Evolutionary conservation across 768 basidiomycete species (phyloP).

Genomic region (Phaffia tasmanica): DNA sequence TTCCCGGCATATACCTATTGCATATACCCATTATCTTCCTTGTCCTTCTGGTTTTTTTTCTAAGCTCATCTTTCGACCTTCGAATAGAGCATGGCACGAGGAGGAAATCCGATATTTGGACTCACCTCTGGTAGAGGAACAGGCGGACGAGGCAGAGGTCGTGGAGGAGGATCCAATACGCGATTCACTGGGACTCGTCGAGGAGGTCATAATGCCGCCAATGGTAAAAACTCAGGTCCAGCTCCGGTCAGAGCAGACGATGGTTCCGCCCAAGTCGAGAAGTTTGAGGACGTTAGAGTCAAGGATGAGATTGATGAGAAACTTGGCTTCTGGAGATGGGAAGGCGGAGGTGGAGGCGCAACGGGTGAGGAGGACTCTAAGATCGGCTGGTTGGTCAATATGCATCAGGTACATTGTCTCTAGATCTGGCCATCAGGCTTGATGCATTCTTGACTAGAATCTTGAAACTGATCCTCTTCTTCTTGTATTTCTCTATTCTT

Average conservation of each 20-base stretch:
- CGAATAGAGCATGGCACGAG: neutral
- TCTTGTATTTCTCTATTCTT: neutral
- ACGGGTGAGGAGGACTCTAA: constrained; percentile 37
- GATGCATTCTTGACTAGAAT: neutral
- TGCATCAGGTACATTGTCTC: constrained; percentile 71
- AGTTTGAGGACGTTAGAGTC: constrained; percentile 65
- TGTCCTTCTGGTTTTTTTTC: neutral
- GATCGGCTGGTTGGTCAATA: constrained; percentile 94
- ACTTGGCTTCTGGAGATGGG: constrained; percentile 69
- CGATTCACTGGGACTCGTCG: constrained; percentile 40
- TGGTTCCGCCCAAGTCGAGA: constrained; percentile 71
- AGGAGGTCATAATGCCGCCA: constrained; percentile 42
- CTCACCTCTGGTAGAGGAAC: constrained; percentile 29
- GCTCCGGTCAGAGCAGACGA: constrained; percentile 64
- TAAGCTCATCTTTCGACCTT: neutral
- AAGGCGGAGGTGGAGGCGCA: constrained; percentile 52
- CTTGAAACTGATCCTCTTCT: neutral
- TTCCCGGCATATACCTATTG: neutral
- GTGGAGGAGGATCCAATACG: constrained; percentile 35
- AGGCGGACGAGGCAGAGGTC: constrained; percentile 21
- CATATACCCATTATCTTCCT: too few relatives aligned
- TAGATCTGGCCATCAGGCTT: neutral
- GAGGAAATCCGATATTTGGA: constrained; percentile 30
- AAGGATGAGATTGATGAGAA: constrained; percentile 87
- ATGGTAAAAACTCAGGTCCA: constrained; percentile 32